Evolutionary conservation across 106 monocot species (phyloP).

Genomic region (Dendrobium catenatum): DNA sequence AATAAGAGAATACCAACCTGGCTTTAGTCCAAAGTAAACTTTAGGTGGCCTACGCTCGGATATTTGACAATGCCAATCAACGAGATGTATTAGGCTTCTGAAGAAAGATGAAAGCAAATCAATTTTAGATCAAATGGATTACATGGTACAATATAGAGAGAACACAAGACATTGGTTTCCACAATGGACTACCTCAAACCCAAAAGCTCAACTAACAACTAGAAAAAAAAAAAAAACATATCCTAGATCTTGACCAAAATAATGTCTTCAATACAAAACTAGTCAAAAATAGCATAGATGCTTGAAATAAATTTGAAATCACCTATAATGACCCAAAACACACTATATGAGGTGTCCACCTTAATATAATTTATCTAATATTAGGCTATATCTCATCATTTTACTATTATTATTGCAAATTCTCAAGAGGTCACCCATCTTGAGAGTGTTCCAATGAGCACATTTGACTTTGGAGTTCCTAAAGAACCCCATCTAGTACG

Average conservation of each 20-base stretch:
- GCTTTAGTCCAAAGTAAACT: slow-evolving; percentile 16
- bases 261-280: neutral
- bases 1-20: slow-evolving; percentile 14
- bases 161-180: neutral
- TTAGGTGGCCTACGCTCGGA: slow-evolving; percentile 12
- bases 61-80: slow-evolving; percentile 21
- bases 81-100: slow-evolving; percentile 22
- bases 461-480: neutral
- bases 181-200: neutral
- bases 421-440: neutral
- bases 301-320: neutral
- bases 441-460: neutral
- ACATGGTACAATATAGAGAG: neutral
- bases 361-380: neutral
- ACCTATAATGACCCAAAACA: neutral
- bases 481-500: neutral
- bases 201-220: neutral
- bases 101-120: slow-evolving; percentile 11
- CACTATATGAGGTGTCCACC: neutral
- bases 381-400: neutral
- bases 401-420: neutral
- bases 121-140: neutral
- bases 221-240: neutral
- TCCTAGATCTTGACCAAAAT: neutral
- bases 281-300: neutral